phyloP scores from a whole-genome alignment of 202 grass and related monocot genomes.

The Saccharum hybrid region DNA sequence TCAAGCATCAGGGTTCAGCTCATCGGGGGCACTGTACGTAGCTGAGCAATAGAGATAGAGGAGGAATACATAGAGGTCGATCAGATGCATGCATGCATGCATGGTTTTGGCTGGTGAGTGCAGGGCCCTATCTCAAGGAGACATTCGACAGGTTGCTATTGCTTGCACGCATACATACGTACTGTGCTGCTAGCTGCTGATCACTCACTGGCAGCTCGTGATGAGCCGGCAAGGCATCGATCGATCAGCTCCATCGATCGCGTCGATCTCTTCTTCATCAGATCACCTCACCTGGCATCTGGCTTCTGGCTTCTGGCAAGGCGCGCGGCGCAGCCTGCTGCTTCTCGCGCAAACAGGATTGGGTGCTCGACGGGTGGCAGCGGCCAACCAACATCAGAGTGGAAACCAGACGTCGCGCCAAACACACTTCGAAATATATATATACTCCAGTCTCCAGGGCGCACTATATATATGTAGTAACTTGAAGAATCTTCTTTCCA shows the following conservation, averaged over 20 bases:
- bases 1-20: neutral
- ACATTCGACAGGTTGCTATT: neutral
- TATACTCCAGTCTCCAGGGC: neutral
- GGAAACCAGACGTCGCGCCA: conserved; percentile 7
- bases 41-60: neutral
- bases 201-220: too few relatives aligned
- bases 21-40: neutral
- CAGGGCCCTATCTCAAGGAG: neutral
- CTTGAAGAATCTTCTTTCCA: neutral
- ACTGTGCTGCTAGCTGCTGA: too few relatives aligned
- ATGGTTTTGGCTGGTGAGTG: neutral
- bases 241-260: too few relatives aligned
- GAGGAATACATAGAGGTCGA: neutral
- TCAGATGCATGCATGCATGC: neutral
- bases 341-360: neutral
- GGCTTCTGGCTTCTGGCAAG: too few relatives aligned
- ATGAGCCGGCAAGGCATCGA: too few relatives aligned
- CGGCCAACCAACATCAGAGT: conserved; percentile 35
- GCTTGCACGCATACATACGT: neutral
- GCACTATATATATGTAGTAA: neutral
- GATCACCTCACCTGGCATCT: too few relatives aligned
- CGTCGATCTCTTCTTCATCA: too few relatives aligned
- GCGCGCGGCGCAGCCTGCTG: neutral
- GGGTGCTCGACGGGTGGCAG: conserved; percentile 6
- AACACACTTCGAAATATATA: neutral